Evolutionary conservation across 2,329 filamentous ascomycete species (phyloP).

Genomic region (Didymella lethalis): DNA sequence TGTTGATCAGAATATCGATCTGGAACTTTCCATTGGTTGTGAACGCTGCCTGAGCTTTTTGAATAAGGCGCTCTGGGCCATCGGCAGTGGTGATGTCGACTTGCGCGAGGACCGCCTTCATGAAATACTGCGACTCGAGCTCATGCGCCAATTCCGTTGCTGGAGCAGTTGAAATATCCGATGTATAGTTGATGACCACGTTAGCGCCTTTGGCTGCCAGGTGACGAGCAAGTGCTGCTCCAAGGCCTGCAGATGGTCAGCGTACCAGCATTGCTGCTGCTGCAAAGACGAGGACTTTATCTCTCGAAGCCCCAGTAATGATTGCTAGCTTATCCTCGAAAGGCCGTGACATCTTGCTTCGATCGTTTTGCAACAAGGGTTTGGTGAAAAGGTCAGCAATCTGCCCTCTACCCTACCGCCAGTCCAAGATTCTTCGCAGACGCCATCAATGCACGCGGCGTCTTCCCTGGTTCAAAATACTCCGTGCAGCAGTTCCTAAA

Average conservation of each 20-base stretch:
- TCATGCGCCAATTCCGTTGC: conserved; percentile 61
- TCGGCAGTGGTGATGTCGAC: conserved; percentile 70
- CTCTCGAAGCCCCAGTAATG: conserved; percentile 77
- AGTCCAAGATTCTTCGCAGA: neutral
- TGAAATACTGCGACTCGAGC: conserved; percentile 62
- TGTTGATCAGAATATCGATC: neutral
- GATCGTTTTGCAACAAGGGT: neutral
- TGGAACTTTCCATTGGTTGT: conserved; percentile 43
- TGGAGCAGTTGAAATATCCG: conserved; percentile 60
- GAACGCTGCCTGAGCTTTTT: conserved; percentile 63
- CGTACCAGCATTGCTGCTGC: neutral
- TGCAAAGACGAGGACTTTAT: conserved; percentile 52
- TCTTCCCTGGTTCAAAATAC: conserved; percentile 53
- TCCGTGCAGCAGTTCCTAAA: conserved; percentile 48
- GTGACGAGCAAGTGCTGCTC: conserved; percentile 69
- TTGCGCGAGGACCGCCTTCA: conserved; percentile 68
- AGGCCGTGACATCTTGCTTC: conserved; percentile 9
- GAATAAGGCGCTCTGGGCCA: conserved; percentile 65
- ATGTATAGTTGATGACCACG: conserved; percentile 74
- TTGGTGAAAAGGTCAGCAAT: neutral
- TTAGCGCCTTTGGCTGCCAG: conserved; percentile 74
- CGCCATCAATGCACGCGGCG: conserved; percentile 33
- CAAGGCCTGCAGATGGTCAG: conserved; percentile 67
- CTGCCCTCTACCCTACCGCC: neutral
- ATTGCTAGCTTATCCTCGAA: conserved; percentile 76